Conservation (phyloP, 2,329 filamentous ascomycete species). For the Chrysosporium keratinophilum region DNA sequence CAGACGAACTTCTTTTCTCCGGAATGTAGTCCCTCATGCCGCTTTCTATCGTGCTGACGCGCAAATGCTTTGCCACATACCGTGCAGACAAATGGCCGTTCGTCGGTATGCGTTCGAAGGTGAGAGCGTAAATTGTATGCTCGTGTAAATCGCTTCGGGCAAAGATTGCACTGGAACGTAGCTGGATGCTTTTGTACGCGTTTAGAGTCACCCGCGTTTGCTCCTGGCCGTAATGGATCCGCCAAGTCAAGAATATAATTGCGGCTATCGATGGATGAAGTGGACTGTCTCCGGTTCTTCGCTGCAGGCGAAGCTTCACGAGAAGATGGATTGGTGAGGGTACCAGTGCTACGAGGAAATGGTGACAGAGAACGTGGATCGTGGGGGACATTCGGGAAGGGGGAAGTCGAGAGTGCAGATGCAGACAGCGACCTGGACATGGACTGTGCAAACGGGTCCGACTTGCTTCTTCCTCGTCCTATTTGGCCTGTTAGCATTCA, state of each 20-base stretch:
- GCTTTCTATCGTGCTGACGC: constrained; percentile 91
- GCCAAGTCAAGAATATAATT: constrained; percentile 84
- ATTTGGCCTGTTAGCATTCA: constrained; percentile 13
- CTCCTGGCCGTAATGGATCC: constrained; percentile 70
- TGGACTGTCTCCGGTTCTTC: constrained; percentile 36
- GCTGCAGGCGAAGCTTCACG: constrained; percentile 37
- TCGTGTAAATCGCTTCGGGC: constrained; percentile 89
- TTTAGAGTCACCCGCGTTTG: constrained; percentile 53
- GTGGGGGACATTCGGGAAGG: constrained; percentile 17
- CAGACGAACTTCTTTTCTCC: constrained; percentile 99
- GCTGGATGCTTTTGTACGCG: constrained; percentile 96
- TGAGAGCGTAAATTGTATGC: constrained; percentile 96
- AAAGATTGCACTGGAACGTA: constrained; percentile 88
- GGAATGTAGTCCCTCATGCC: constrained; percentile 89
- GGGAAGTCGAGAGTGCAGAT: constrained; percentile 23
- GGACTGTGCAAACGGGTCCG: constrained; percentile 47
- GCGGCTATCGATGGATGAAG: constrained; percentile 45
- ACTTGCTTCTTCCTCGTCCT: constrained; percentile 52
- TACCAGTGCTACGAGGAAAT: constrained; percentile 25
- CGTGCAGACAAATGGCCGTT: constrained; percentile 92
- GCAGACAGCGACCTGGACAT: constrained; percentile 32
- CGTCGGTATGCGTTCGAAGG: constrained; percentile 89
- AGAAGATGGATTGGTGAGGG: constrained; percentile 33
- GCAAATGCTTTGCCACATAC: constrained; percentile 97
- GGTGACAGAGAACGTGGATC: constrained; percentile 38